A percentile compares a stretch with the other conserved stretches of the same genome.
phyloP scores from a whole-genome alignment of 1,284 basidiomycete species.

The Pulveroboletus sp. region DNA sequence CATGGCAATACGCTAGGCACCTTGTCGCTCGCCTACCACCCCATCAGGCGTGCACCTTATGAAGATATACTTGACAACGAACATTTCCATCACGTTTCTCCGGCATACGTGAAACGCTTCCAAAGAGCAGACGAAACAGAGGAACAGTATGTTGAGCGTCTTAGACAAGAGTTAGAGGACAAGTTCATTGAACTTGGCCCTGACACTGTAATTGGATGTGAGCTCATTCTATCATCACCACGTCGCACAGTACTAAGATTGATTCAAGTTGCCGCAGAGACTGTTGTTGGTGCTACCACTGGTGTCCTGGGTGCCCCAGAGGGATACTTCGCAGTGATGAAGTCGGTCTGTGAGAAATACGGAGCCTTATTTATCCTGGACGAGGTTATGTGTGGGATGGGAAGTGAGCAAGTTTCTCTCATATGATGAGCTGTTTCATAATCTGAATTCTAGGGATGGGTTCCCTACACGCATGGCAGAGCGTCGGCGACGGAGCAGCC shows the following conservation, averaged over 20 bases:
- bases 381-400: conserved; percentile 87
- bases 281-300: conserved; percentile 80
- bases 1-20: conserved; percentile 82
- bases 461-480: conserved; percentile 83
- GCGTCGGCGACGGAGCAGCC: conserved; percentile 66
- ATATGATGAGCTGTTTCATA: background rate
- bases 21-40: conserved; percentile 63
- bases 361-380: conserved; percentile 85
- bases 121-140: conserved; percentile 65
- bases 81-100: conserved; percentile 77
- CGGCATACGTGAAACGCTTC: conserved; percentile 82
- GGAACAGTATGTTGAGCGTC: conserved; percentile 70
- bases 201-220: conserved; percentile 76
- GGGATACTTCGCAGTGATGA: conserved; percentile 82
- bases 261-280: conserved; percentile 73
- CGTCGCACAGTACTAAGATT: conserved; percentile 7
- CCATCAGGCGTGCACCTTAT: conserved; percentile 63
- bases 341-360: conserved; percentile 82
- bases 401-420: conserved; percentile 46
- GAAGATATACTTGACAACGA: conserved; percentile 56
- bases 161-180: conserved; percentile 75
- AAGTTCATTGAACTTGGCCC: conserved; percentile 80
- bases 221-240: conserved; percentile 25
- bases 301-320: conserved; percentile 73
- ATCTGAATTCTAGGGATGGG: conserved; percentile 59